Conservation (phyloP, 768 basidiomycete genomes). For the Pisolithus marmoratus region DNA sequence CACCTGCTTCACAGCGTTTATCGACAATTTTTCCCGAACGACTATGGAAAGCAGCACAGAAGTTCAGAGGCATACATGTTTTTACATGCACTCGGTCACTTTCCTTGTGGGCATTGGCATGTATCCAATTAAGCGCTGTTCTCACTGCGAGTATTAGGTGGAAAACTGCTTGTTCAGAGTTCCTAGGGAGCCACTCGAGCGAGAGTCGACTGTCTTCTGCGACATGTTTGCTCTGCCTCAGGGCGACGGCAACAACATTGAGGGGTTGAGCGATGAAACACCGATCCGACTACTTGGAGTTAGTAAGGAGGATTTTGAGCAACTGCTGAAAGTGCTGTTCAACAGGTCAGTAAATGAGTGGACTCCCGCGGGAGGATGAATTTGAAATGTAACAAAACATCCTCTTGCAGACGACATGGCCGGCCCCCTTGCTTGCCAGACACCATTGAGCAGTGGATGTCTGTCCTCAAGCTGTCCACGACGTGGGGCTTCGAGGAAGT, state of each 20-base stretch:
- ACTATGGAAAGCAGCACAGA: too few relatives aligned
- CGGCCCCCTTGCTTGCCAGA: background rate
- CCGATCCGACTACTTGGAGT: background rate
- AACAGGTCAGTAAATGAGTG: background rate
- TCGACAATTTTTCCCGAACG: too few relatives aligned
- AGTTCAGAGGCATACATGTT: background rate
- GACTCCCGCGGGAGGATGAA: background rate
- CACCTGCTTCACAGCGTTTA: too few relatives aligned
- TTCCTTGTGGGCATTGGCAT: background rate
- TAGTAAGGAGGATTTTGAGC: background rate
- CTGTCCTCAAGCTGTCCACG: background rate
- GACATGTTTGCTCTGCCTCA: background rate
- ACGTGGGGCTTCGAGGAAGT: background rate
- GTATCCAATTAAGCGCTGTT: too few relatives aligned
- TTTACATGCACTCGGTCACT: background rate
- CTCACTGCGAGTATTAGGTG: background rate
- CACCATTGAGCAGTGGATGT: background rate
- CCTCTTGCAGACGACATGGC: background rate
- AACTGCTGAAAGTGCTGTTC: background rate
- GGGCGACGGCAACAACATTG: background rate
- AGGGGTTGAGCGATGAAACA: background rate
- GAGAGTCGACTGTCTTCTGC: background rate
- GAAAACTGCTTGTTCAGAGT: background rate
- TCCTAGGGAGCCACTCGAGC: background rate
- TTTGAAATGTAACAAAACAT: background rate